Percentiles rank a stretch among this genome's conserved stretches.
Evolutionary conservation across 768 basidiomycete genomes (phyloP).

Genomic region (Collybia nuda): DNA sequence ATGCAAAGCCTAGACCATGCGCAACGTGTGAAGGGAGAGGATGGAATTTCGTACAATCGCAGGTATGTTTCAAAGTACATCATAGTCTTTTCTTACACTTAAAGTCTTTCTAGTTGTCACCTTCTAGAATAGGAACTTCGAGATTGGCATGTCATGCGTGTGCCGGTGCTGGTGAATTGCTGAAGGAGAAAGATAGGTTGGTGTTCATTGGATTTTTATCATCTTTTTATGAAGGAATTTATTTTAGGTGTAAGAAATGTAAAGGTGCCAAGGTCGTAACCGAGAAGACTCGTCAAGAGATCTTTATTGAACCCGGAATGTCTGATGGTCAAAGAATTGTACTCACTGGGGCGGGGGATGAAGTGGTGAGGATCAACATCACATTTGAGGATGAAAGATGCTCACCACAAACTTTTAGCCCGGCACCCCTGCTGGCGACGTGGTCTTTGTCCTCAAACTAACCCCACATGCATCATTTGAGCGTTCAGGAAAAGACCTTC

Average conservation of each 20-base stretch:
- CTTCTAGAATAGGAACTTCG: conserved; percentile 47
- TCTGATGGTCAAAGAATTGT: conserved; percentile 81
- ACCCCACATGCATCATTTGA: conserved; percentile 78
- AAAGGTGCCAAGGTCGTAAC: conserved; percentile 82
- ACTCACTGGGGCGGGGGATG: conserved; percentile 89
- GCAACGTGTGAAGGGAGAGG: conserved; percentile 83
- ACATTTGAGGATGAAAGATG: background rate
- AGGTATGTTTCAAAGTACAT: conserved; percentile 30
- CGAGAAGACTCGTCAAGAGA: conserved; percentile 88
- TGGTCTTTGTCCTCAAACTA: conserved; percentile 78
- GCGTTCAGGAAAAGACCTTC: conserved; percentile 78
- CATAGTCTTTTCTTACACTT: background rate
- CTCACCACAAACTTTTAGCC: conserved; percentile 49
- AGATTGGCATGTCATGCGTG: conserved; percentile 69
- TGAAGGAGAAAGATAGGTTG: conserved; percentile 84
- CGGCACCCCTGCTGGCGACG: conserved; percentile 84
- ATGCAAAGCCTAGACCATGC: conserved; percentile 84
- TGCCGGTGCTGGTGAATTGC: conserved; percentile 62
- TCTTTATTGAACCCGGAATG: conserved; percentile 87
- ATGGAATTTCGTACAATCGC: conserved; percentile 60
- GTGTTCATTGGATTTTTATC: conserved; percentile 13
- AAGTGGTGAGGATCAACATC: conserved; percentile 53
- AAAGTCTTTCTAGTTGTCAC: conserved; percentile 32
- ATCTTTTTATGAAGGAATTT: background rate
- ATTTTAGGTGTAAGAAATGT: conserved; percentile 88